phyloP scores from a whole-genome alignment of 345 rosid genomes.

The Salix exigua region DNA sequence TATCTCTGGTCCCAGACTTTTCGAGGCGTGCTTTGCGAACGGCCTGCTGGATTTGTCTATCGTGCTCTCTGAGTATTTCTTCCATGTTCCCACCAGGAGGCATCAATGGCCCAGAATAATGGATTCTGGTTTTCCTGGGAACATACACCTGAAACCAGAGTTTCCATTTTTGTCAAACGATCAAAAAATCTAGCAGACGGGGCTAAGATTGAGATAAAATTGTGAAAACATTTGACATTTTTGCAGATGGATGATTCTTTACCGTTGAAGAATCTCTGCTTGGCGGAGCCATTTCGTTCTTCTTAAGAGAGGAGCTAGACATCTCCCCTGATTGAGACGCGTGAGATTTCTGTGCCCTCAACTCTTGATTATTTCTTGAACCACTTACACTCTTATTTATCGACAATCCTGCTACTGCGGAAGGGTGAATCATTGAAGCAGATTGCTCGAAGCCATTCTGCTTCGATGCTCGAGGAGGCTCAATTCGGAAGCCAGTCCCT shows the following conservation, averaged over 20 bases:
- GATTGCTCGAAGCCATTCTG: conserved; percentile 29
- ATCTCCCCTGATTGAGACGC: conserved; percentile 30
- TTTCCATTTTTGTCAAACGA: not conserved
- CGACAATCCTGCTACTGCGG: conserved; percentile 17
- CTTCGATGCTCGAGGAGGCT: conserved; percentile 27
- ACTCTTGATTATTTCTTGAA: conserved; percentile 28
- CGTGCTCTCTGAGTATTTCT: conserved; percentile 82
- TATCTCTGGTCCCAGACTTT: conserved; percentile 45
- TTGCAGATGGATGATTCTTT: conserved; percentile 2
- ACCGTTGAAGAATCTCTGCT: conserved; percentile 37
- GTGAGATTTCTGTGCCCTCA: conserved; percentile 30
- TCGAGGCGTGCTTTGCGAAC: conserved; percentile 75
- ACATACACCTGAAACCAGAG: conserved; percentile 44
- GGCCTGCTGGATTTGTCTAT: conserved; percentile 85
- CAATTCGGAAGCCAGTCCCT: conserved; percentile 44
- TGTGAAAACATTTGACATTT: no score
- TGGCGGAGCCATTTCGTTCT: conserved; percentile 18
- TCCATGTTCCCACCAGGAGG: conserved; percentile 87
- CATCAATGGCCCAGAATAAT: conserved; percentile 88
- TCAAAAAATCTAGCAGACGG: not conserved
- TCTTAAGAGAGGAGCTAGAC: conserved; percentile 29
- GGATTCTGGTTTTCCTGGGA: conserved; percentile 66
- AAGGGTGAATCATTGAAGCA: conserved; percentile 53
- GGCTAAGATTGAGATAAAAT: not conserved
- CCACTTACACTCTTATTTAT: conserved; percentile 29